Percentiles rank a stretch among this genome's conserved stretches.
phyloP scores from a whole-genome alignment of 768 basidiomycete genomes.

The Pleurotus salmoneostramineus region DNA sequence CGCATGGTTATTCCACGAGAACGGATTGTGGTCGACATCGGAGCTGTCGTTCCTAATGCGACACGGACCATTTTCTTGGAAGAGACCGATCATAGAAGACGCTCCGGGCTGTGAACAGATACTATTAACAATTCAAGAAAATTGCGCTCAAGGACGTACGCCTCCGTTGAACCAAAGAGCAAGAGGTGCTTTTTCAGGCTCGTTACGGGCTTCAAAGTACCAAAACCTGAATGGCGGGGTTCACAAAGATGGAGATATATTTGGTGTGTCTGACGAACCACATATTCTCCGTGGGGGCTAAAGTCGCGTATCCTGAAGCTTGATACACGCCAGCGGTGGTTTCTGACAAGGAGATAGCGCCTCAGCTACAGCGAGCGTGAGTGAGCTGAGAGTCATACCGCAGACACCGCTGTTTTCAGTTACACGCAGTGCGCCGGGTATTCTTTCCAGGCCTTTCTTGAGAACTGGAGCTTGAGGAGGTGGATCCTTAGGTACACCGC shows the following conservation, averaged over 20 bases:
- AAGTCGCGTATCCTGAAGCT: constrained; percentile 62
- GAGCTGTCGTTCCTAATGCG: constrained; percentile 51
- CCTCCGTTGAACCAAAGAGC: constrained; percentile 68
- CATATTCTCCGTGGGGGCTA: constrained; percentile 51
- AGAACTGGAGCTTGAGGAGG: constrained; percentile 12
- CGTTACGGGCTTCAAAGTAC: constrained; percentile 63
- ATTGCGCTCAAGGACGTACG: constrained; percentile 23
- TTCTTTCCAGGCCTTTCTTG: constrained; percentile 1
- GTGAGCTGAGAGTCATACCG: constrained; percentile 25
- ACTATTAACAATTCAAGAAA: background rate
- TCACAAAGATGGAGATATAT: background rate
- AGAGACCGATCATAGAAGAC: constrained; percentile 58
- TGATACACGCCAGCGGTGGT: constrained; percentile 59
- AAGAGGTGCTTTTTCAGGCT: constrained; percentile 58
- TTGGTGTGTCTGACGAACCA: constrained; percentile 31
- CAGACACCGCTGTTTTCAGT: constrained; percentile 61
- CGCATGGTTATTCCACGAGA: constrained; percentile 54
- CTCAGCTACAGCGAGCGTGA: background rate
- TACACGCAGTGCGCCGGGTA: constrained; percentile 48
- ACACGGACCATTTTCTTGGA: constrained; percentile 80
- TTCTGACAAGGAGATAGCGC: constrained; percentile 27
- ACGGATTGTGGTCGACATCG: constrained; percentile 45
- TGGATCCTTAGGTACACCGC: constrained; percentile 31
- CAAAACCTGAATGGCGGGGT: constrained; percentile 45
- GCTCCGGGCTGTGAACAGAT: constrained; percentile 39